These are phyloP conservation scores for Fusarium sp. DNA, from an alignment of 2,329 filamentous ascomycete genomes.

Conservation along the genomic window DNA sequence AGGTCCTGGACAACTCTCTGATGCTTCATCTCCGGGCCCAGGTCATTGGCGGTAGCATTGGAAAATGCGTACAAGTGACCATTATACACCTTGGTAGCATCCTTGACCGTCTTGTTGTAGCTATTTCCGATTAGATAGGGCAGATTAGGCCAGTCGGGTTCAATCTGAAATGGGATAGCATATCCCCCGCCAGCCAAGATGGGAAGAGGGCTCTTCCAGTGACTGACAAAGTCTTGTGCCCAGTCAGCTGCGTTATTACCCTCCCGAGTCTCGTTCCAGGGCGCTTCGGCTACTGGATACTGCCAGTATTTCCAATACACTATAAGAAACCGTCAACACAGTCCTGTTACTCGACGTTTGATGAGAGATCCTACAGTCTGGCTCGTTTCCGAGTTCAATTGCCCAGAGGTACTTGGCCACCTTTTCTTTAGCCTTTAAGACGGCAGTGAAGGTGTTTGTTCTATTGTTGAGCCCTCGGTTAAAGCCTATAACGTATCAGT, in stretches of 20 bases:
- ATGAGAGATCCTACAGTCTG: not conserved
- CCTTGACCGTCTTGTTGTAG: not conserved
- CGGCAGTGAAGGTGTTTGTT: not conserved
- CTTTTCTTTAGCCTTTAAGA: not conserved
- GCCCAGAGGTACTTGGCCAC: not conserved
- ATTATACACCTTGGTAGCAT: not conserved
- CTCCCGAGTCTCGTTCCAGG: not conserved
- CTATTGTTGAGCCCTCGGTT: not conserved
- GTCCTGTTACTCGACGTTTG: rapidly evolving
- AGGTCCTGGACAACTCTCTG: not conserved
- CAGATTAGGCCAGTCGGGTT: not conserved
- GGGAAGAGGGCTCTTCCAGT: not conserved
- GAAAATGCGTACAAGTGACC: not conserved
- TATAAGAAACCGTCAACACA: not conserved
- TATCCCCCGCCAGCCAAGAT: not conserved
- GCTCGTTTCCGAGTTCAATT: not conserved
- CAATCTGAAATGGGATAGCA: not conserved
- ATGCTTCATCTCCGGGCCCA: not conserved
- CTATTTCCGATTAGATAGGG: not conserved
- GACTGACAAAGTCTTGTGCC: not conserved
- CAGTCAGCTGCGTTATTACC: not conserved
- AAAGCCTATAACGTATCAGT: not conserved
- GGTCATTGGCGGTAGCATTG: not conserved
- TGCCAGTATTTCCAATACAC: not conserved
- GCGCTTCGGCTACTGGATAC: not conserved